Conservation (phyloP, 2,329 filamentous ascomycete species). For the Sordariomycetes sp. region DNA sequence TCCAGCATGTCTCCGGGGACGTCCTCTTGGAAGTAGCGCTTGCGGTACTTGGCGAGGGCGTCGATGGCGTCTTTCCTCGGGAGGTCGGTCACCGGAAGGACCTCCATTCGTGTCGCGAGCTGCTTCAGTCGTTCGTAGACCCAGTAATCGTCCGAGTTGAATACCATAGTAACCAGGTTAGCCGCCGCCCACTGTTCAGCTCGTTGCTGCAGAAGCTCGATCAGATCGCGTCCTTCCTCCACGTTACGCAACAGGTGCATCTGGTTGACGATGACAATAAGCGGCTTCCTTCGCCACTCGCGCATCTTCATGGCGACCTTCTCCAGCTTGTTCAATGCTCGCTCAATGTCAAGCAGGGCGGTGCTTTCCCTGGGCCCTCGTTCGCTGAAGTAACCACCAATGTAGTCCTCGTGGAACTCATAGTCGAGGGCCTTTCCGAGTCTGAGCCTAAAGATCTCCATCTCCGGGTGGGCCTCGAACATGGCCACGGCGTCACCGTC, state of each 20-base stretch:
- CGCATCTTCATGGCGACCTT: constrained; percentile 79
- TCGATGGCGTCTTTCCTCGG: constrained; percentile 67
- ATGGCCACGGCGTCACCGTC: constrained; percentile 85
- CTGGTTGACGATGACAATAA: constrained; percentile 92
- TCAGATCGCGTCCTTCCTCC: constrained; percentile 82
- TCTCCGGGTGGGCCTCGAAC: constrained; percentile 92
- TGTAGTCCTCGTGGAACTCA: constrained; percentile 96
- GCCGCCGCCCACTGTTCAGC: constrained; percentile 95
- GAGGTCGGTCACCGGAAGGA: constrained; percentile 77
- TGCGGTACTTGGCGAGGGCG: constrained; percentile 72
- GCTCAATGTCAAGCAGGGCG: constrained; percentile 87
- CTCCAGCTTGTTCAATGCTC: constrained; percentile 94
- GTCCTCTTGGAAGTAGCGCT: constrained; percentile 62
- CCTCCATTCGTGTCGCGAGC: constrained; percentile 89
- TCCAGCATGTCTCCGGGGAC: constrained; percentile 50
- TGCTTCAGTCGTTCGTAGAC: constrained; percentile 92
- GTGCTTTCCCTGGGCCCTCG: constrained; percentile 86
- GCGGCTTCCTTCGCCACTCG: constrained; percentile 51
- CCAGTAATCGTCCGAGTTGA: constrained; percentile 98
- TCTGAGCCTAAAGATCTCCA: constrained; percentile 88
- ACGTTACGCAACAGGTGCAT: constrained; percentile 87
- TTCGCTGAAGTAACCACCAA: constrained; percentile 92
- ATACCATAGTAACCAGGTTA: constrained; percentile 82
- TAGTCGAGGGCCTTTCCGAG: constrained; percentile 92
- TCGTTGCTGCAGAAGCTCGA: constrained; percentile 90